Conservation (phyloP, 805 yeast species). For the Candida argentea region DNA sequence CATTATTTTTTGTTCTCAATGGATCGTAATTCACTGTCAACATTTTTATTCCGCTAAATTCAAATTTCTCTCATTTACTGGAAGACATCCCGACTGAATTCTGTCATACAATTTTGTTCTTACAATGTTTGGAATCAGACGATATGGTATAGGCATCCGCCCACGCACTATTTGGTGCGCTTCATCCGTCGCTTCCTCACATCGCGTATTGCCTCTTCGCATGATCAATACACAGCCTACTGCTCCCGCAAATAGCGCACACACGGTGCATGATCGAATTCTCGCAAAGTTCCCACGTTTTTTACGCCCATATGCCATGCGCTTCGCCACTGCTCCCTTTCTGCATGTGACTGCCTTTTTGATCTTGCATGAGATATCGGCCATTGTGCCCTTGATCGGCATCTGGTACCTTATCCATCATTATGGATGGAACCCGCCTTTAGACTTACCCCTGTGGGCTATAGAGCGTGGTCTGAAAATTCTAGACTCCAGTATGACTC, state of each 20-base stretch:
- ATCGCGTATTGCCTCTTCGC: too few species aligned
- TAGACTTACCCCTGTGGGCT: conserved; percentile 50
- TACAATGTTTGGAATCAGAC: too few species aligned
- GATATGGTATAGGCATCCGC: too few species aligned
- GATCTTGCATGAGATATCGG: conserved; percentile 65
- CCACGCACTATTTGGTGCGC: too few species aligned
- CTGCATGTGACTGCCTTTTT: conserved; percentile 56
- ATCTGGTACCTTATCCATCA: conserved; percentile 60
- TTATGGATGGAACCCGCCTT: conserved; percentile 39
- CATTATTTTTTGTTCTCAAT: too few species aligned
- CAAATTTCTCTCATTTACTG: too few species aligned
- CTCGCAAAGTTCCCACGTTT: conserved; percentile 38
- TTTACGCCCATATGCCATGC: conserved; percentile 39
- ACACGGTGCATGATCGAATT: conserved; percentile 11
- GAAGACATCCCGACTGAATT: too few species aligned
- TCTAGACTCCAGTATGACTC: conserved; percentile 42
- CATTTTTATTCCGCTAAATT: too few species aligned
- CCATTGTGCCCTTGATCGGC: conserved; percentile 58
- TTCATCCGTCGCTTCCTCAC: too few species aligned
- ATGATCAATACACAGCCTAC: too few species aligned
- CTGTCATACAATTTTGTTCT: too few species aligned
- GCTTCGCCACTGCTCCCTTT: conserved; percentile 45
- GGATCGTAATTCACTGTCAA: too few species aligned
- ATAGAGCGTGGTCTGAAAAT: conserved; percentile 48
- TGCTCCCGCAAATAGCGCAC: neutral